These are phyloP conservation scores for Helichrysum umbraculigerum DNA, from an alignment of 129 eudicot species.

Conservation along the genomic window DNA sequence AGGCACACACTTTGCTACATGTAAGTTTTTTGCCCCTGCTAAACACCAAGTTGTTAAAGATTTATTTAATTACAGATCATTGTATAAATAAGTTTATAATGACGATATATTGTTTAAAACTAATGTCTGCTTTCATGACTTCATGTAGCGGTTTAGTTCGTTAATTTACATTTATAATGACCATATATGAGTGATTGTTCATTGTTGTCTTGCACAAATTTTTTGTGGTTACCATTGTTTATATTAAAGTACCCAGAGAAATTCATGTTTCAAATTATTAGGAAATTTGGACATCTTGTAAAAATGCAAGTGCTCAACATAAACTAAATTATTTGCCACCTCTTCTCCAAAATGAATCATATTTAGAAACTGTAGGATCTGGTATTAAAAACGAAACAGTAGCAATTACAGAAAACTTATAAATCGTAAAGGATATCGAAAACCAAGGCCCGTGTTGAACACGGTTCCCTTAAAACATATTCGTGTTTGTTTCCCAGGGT, in stretches of 20 bases:
- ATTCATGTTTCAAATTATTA: neutral
- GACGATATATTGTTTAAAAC: neutral
- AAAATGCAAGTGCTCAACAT: neutral
- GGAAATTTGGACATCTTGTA: neutral
- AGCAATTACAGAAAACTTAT: too few relatives aligned
- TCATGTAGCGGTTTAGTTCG: neutral
- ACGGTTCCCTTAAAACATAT: too few relatives aligned
- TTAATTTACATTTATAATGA: too few relatives aligned
- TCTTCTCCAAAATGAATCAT: neutral
- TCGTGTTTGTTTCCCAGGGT: too few relatives aligned
- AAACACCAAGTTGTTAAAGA: neutral
- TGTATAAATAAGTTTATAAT: too few relatives aligned
- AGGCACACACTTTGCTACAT: conserved; percentile 32
- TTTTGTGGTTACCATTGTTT: neutral
- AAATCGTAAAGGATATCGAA: too few relatives aligned
- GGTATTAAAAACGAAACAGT: too few relatives aligned
- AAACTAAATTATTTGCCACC: neutral
- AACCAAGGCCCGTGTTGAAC: too few relatives aligned
- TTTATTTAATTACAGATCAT: neutral
- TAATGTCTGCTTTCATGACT: neutral
- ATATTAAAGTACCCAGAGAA: neutral
- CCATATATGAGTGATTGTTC: neutral
- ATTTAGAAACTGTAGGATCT: neutral
- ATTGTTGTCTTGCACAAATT: neutral
- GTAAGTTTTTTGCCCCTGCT: conserved; percentile 38